phyloP scores from a whole-genome alignment of 2,329 filamentous ascomycete genomes.

The Fusarium bactridioides region DNA sequence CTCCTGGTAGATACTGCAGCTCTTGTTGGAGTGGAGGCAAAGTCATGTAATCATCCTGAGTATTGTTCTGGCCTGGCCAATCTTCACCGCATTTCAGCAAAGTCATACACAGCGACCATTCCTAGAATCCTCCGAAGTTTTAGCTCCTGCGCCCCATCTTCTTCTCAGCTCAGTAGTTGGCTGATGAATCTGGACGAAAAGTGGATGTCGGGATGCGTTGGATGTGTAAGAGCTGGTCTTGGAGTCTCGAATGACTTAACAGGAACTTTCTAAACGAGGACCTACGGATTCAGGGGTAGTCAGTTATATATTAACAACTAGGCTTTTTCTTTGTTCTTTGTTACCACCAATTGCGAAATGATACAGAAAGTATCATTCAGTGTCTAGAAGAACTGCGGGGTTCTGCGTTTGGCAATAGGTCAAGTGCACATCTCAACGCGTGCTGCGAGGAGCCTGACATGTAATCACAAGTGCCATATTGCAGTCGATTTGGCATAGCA shows the following conservation, averaged over 20 bases:
- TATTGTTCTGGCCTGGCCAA: background rate
- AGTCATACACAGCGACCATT: background rate
- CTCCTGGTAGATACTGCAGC: no score
- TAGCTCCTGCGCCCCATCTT: background rate
- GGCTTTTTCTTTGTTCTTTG: background rate
- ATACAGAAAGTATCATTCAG: background rate
- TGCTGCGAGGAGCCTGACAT: no score
- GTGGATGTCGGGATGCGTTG: fast-evolving
- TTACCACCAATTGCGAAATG: fast-evolving
- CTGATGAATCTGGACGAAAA: background rate
- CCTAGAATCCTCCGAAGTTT: background rate
- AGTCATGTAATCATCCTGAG: background rate
- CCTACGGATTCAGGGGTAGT: fast-evolving
- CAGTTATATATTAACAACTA: background rate
- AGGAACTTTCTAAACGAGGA: background rate
- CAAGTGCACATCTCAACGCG: no score
- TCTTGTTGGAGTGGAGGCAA: no score
- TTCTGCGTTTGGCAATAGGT: no score
- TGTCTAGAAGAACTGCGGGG: no score
- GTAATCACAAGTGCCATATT: no score
- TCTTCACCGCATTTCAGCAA: background rate
- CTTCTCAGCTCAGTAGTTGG: background rate
- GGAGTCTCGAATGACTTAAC: no score
- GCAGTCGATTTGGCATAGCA: no score
- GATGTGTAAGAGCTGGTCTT: background rate